Percentiles rank a stretch among this genome's conserved stretches.
phyloP scores from a whole-genome alignment of 192 early-diverging fungal species.

The Linnemannia elongata region DNA sequence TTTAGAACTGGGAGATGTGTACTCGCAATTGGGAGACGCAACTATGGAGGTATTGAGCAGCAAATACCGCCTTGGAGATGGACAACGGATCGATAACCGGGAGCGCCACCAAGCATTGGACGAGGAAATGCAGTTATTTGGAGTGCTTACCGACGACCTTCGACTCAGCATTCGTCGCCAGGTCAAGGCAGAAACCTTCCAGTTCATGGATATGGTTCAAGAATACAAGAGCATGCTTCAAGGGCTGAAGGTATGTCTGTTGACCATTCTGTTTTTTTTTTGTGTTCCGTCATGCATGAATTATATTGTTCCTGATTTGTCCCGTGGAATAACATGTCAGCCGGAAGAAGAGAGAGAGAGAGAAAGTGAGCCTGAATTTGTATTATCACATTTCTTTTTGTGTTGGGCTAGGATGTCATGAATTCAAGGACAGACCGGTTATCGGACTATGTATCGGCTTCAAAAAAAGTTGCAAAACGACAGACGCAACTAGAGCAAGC shows the following conservation, averaged over 20 bases:
- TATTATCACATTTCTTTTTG: conserved; percentile 5
- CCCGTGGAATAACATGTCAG: not conserved
- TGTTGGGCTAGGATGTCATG: conserved; percentile 55
- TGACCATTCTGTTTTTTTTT: not conserved
- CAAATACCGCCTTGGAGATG: conserved; percentile 64
- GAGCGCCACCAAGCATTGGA: conserved; percentile 62
- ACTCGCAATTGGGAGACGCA: conserved; percentile 63
- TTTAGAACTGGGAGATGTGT: conserved; percentile 53
- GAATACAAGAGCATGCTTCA: conserved; percentile 65
- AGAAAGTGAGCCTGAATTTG: not conserved
- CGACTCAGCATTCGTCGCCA: conserved; percentile 60
- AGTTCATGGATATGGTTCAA: conserved; percentile 62
- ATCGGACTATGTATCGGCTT: conserved; percentile 60
- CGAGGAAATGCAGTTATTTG: conserved; percentile 65
- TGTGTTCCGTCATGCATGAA: not conserved
- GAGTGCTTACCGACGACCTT: conserved; percentile 63
- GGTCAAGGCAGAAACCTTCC: conserved; percentile 60
- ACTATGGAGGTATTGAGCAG: conserved; percentile 65
- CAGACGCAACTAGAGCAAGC: conserved; percentile 53
- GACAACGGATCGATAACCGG: conserved; percentile 53
- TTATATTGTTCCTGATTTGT: not conserved
- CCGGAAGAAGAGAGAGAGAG: not conserved
- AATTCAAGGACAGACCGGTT: conserved; percentile 62
- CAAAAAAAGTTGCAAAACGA: conserved; percentile 60
- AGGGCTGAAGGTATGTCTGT: conserved; percentile 57